These are phyloP conservation scores for Cryptosporidium ubiquitum DNA, from an alignment of 169 alveolate species.

Conservation along the genomic window DNA sequence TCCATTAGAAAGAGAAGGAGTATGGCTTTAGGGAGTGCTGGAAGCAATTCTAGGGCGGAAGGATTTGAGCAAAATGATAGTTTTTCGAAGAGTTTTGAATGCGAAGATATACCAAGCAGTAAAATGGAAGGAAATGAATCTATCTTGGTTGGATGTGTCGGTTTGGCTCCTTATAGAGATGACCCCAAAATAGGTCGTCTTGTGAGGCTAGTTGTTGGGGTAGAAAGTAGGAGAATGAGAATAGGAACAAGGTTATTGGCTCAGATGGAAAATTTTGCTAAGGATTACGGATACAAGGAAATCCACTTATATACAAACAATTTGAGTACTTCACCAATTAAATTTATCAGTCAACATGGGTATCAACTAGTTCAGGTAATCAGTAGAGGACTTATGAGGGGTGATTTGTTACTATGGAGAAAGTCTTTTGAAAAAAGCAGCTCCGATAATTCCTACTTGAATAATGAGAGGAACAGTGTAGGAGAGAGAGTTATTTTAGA, in stretches of 20 bases:
- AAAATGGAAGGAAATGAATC: slow-evolving; percentile 44
- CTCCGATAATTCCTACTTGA: slow-evolving; percentile 38
- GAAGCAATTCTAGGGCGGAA: slow-evolving; percentile 25
- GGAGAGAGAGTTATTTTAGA: slow-evolving; percentile 73
- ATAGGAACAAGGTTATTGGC: slow-evolving; percentile 87
- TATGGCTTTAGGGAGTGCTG: slow-evolving; percentile 7
- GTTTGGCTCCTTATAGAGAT: slow-evolving; percentile 85
- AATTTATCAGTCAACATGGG: slow-evolving; percentile 88
- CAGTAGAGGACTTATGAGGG: slow-evolving; percentile 90
- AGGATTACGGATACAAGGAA: slow-evolving; percentile 86
- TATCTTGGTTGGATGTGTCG: slow-evolving; percentile 87
- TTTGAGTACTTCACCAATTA: slow-evolving; percentile 85
- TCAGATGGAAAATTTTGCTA: slow-evolving; percentile 88
- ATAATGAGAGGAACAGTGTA: slow-evolving; percentile 62
- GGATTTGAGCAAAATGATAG: slow-evolving; percentile 33
- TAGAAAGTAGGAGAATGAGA: slow-evolving; percentile 87
- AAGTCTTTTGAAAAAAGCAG: slow-evolving; percentile 78
- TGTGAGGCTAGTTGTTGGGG: slow-evolving; percentile 88
- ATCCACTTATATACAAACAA: slow-evolving; percentile 88
- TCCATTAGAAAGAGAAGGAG: slow-evolving; percentile 76
- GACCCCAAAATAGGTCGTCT: slow-evolving; percentile 84
- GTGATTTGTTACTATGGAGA: slow-evolving; percentile 88
- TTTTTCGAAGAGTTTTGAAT: slow-evolving; percentile 16
- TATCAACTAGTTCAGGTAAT: slow-evolving; percentile 86
- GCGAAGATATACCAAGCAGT: slow-evolving; percentile 31